Base-by-base conservation (phyloP, 371 early-diverging fungal species). In the Zopfochytrium polystomum region DNA sequence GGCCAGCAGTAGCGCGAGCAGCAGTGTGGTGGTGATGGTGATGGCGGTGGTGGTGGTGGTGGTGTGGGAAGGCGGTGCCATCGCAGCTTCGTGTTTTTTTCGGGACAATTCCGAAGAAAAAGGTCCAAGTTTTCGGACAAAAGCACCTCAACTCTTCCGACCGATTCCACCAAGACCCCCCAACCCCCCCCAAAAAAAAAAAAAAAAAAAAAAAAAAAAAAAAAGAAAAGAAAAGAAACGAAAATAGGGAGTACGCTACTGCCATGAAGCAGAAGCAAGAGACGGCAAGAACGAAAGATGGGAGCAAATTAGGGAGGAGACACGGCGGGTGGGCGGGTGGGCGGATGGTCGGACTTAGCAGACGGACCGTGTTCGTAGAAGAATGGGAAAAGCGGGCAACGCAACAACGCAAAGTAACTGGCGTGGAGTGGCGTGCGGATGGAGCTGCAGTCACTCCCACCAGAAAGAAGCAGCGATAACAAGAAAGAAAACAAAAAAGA, bases 21-120 rank as follows among this genome's bases (percentile, higher is more conserved):
- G 42, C 42, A 42, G 48, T 25, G 20, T 48, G 48, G 23, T 48
- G 25, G 48, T 1, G 1, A 48, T 48, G 48, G 48, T 1, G 48
- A 25, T 25, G 48, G 48, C 48, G 48, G 48, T 48, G 48, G 23
- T 48, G 20, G 48, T 18, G 48, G 23, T 25, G 48, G 48, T 48
- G 48, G 11, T 48, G 48, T 13, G 11, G 48, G 42, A n/a, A n/a
- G 42, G 13, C 13, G 42, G 15, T 13, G n/a, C 42, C 15, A n/a
- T 42, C n/a, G 42, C n/a, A 42, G 42, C 42, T 42, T 42, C 42
- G 42, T 42, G 15, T 42, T 42, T n/a, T 42, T 42, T 42, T 42
- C 20, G 15, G 15, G 15, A 18, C 20, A 18, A 18, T 43, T 43
- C 43, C 20, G 15, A 18, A 20, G 43, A 23, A 47, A 5, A 18